Evolutionary conservation across 2,329 filamentous ascomycete genomes (phyloP), one percentile per base, ranked within the genome.

Genomic region (Hypoxylon sp.): DNA sequence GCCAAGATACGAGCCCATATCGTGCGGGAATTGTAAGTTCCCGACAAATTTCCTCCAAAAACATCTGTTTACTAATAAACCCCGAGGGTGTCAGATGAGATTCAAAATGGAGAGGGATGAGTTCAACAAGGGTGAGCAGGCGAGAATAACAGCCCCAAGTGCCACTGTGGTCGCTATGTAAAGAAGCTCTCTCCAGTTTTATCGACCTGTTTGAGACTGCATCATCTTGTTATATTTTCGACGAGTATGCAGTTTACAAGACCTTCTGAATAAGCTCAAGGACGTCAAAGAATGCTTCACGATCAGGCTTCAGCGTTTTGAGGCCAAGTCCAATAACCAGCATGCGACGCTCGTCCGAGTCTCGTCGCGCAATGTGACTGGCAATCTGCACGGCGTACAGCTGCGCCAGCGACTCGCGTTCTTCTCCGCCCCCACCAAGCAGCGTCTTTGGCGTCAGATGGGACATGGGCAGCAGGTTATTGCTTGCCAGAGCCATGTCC

Each of bases 371-470:
- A 62, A 99, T 85, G 39, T 90, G 87, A 72, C 89, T 96, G 4
- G 91, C 95, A 68, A 98, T 90, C 73, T 97, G 94, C 44, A 92
- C 92, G 2, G 94, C 94, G 73, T 96, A 90, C 1, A 97, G 86
- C 76, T 97, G 94, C 1, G 93, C 94, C 4, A 96, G 78, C 0
- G 91, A 92, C 73, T 97, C 93, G 44, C 93, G 86, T 48, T 91
- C 89, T 54, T 90, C 84, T 30, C 90, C 88, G 47, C 94, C 93
- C 8, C 91, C 93, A 2, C 95, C 95, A 0, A 99, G 83, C 2
- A 99, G 81, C 0, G 93, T 97, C 37, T 89, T 94, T 1, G 95
- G 92, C 0, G 92, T 97, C 43, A 98, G 84, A 71, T 95, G 90
- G 32, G 89, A 84, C 58, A 93, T 87, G 0, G 95, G 95, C 0